Evolutionary conservation across 495 filamentous ascomycete genomes (phyloP), one percentile per base, ranked within the genome.

Genomic region (Lophiotrema nucula): DNA sequence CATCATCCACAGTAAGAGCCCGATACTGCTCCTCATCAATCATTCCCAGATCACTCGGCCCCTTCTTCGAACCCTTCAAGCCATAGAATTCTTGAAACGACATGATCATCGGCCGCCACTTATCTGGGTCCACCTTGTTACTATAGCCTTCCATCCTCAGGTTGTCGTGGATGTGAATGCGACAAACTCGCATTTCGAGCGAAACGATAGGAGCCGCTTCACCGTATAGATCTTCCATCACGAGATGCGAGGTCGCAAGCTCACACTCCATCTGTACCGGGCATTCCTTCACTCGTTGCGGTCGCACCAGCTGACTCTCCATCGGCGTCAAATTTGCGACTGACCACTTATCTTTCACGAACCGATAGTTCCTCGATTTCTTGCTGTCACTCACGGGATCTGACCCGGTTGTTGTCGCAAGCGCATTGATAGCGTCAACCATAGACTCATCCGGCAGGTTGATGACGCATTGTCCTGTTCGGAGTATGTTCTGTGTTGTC

Each of bases 71-170:
- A 25, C 16, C 56, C 28, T 48, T 50, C 39, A 75, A 39, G n/a
- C 73, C 74, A 59, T 74, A 76, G 3, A 73, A 61, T 39, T 75
- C 65, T 53, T 73, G 73, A 52, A 76, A 76, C 23, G 61, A 66
- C 74, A 75, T 75, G 58, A 76, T 72, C 47, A 75, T 54, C 16
- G 74, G 74, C 43, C 66, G 67, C 73, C 73, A 74, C 31, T 66
- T 67, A 50, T 74, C 72, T 10, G 74, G 69, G 62, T 76, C 73
- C 50, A 76, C 62, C n/a, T 73, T 47, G 48, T 76, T 76, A 24
- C 60, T 65, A 62, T 69, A 38, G 15, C 74, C 74, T 31, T 60
- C 56, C 72, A 75, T 37, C 21, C 61, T 38, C 21, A 67, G 22
- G 13, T 56, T 56, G n/a, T 67, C 41, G 6, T 19, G 48, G 13